Evolutionary conservation across 2,329 filamentous ascomycete genomes (phyloP).

Genomic region (Aspergillus sp.): DNA sequence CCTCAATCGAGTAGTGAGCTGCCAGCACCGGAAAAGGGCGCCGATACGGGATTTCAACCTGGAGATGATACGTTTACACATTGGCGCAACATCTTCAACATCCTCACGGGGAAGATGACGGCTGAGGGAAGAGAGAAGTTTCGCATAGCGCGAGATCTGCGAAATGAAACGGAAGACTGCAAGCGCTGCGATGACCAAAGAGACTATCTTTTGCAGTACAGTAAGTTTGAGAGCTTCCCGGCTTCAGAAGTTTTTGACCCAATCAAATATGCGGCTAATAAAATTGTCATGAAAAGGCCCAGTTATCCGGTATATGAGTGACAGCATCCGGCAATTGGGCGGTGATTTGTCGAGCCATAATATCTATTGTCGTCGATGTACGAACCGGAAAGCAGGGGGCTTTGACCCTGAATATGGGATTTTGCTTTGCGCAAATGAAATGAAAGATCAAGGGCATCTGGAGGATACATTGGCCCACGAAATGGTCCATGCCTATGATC

Average conservation of each 20-base stretch:
- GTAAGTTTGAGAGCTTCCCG: constrained; percentile 29
- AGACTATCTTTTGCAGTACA: constrained; percentile 81
- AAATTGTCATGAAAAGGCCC: constrained; percentile 52
- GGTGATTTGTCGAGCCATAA: constrained; percentile 72
- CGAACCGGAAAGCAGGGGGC: constrained; percentile 70
- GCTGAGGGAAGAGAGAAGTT: constrained; percentile 70
- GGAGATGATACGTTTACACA: constrained; percentile 46
- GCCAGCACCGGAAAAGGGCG: constrained; percentile 21
- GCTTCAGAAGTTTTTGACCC: not conserved
- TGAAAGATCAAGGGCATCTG: constrained; percentile 74
- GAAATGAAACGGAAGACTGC: constrained; percentile 77
- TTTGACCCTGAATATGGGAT: constrained; percentile 88
- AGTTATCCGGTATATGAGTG: constrained; percentile 79
- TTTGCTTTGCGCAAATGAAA: constrained; percentile 86
- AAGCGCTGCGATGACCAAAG: constrained; percentile 76
- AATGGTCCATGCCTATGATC: constrained; percentile 97
- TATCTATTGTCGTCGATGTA: constrained; percentile 80
- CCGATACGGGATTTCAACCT: constrained; percentile 37
- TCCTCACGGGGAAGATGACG: constrained; percentile 72
- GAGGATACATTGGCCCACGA: constrained; percentile 96
- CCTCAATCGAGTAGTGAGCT: constrained; percentile 21
- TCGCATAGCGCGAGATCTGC: constrained; percentile 71
- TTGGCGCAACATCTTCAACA: constrained; percentile 86
- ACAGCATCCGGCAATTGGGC: constrained; percentile 77
- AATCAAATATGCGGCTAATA: constrained; percentile 4